These are phyloP conservation scores for Inga leiocalycina DNA, from an alignment of 306 rosid species.

Conservation along the genomic window DNA sequence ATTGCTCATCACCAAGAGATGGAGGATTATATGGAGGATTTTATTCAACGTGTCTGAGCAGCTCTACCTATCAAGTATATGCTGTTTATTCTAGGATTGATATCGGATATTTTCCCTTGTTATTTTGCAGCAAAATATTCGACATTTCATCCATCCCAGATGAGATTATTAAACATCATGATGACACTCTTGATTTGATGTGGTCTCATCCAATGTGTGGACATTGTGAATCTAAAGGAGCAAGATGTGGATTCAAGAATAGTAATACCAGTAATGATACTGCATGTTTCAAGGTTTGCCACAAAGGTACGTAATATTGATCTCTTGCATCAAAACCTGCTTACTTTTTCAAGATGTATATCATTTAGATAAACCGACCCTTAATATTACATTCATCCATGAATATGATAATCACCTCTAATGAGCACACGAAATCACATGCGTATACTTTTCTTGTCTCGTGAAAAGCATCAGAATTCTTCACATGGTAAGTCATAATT, in stretches of 20 bases:
- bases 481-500: too few species aligned
- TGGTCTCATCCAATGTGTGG: slow-evolving; percentile 32
- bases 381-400: too few species aligned
- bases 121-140: slow-evolving; percentile 38
- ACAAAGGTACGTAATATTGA: neutral
- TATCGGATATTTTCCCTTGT: neutral
- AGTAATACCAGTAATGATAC: neutral
- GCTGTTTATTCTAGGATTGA: accelerated
- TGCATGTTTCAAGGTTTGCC: neutral
- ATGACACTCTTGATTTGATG: neutral
- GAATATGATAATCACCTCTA: too few species aligned
- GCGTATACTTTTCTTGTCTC: neutral
- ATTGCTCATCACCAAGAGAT: slow-evolving; percentile 20
- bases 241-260: slow-evolving; percentile 33
- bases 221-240: slow-evolving; percentile 35
- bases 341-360: neutral
- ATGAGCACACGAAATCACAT: neutral
- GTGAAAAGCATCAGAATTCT: neutral
- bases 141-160: slow-evolving; percentile 2
- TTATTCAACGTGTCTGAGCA: slow-evolving; percentile 4
- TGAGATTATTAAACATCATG: accelerated
- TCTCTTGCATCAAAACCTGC: neutral
- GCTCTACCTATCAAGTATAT: neutral
- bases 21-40: neutral
- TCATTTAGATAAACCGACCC: too few species aligned